Evolutionary conservation across 306 rosid genomes (phyloP), one percentile per base, ranked within the genome.

Genomic region (Fragaria nilgerrensis): DNA sequence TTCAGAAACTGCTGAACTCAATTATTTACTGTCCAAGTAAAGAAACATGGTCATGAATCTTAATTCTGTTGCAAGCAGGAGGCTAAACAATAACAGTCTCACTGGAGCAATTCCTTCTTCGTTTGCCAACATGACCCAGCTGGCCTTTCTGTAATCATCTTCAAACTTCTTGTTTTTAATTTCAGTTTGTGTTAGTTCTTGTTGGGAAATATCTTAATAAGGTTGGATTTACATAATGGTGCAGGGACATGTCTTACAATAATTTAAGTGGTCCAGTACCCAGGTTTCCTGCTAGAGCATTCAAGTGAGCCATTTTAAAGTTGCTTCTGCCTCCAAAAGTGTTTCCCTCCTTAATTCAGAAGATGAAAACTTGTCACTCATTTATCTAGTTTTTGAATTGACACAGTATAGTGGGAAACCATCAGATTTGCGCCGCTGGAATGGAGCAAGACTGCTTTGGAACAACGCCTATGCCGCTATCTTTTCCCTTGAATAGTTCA

Each of bases 231-330:
- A 15, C 22, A 77, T 78, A 44, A 62, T 79, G 79, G 75, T 84
- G 19, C 79, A 96, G 99, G 89, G 99, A 96, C 76, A 81, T 96
- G 64, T 91, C 99, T 29, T 84, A 78, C 68, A 96, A 96, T 80
- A 96, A 93, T 81, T 83, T 96, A 74, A 92, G 92, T 72, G 97
- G 89, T 80, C 94, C 94, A 43, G 88, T 96, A 13, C 99, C 99
- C 39, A 81, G 14, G 77, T 80, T 89, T 68, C 80, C 85, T 56
- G 89, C 91, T 45, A 96, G 89, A 82, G 86, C 98, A 77, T 92
- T 88, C 90, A 91, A 83, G 99, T 96, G 84, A 85, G 96, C 32
- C 59, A 48, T 72, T 84, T 66, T 10, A 10, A 23, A 48, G 45
- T 44, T 77, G 39, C 67, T 78, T 29, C 10, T 47, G 47, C 45